Evolutionary conservation across 768 basidiomycete species (phyloP), one percentile per base, ranked within the genome.

Genomic region (Leccinellum albellum): DNA sequence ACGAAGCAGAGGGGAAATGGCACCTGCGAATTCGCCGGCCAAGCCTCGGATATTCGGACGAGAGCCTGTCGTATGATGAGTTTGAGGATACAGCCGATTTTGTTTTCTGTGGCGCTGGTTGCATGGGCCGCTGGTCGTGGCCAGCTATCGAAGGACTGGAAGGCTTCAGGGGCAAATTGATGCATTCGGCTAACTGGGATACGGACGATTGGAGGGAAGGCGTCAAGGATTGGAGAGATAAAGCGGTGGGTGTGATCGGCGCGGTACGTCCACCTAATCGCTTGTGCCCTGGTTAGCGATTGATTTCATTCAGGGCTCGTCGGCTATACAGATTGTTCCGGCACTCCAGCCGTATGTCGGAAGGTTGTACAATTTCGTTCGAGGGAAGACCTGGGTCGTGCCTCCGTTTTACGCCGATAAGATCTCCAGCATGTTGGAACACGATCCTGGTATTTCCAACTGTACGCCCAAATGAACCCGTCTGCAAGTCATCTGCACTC

Each of bases 1-100:
- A 80, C 59, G 81, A 83, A 53, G 57, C 66, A 4, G 64, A 72
- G 0, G 82, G 80, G 17, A 82, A 83, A 69, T 87, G 86, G 86
- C 71, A 75, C 45, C 63, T 87, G 10, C 78, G 68, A 4, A 72
- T 86, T 54, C 75, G 75, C 15, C 73, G 70, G 17, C 70, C 74
- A 4, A 53, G 52, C 10, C 42, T 26, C 3, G 54, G 50, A 5
- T 56, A 59, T 13, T 58, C 58, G 14, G 50, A 60, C 4, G 57
- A 66, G 12, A 60, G 62, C n/a, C 57, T 59, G 10, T 60, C 65
- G 13, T 72, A 66, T 52, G 65, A 79, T 5, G 37, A 20, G 2
- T 40, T 40, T 10, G n/a, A 40, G 37, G 37, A 40, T 40, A 40
- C 37, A 12, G 37, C n/a, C n/a, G 37, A 40, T 20, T 40, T 40